These are phyloP conservation scores for Pharnaceum exiguum DNA, from an alignment of 148 eudicot genomes.

Conservation along the genomic window DNA sequence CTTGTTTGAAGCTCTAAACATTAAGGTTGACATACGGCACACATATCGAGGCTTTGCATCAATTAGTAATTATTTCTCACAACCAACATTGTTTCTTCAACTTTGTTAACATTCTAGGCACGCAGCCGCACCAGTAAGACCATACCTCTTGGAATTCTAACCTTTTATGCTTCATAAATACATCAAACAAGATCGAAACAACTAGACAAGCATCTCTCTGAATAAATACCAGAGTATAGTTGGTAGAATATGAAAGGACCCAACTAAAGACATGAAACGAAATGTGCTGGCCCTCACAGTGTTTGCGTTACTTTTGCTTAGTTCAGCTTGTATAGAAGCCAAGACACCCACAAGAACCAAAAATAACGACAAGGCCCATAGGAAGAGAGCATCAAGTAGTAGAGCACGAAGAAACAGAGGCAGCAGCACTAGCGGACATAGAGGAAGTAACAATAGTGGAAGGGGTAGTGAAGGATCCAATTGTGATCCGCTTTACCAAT, in stretches of 20 bases:
- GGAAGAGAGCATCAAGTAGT: conserved; percentile 13
- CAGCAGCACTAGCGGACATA: neutral
- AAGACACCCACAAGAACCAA: conserved; percentile 9
- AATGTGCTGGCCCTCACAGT: conserved; percentile 8
- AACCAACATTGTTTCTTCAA: neutral
- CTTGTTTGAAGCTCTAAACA: too few species aligned
- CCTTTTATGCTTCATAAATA: conserved; percentile 2
- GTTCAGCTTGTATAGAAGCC: conserved; percentile 20
- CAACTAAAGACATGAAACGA: conserved; percentile 17
- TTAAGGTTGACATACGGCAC: conserved; percentile 9
- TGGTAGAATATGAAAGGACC: neutral
- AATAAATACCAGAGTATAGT: too few species aligned
- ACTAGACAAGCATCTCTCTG: too few species aligned
- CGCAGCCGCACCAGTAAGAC: conserved; percentile 1
- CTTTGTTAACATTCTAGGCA: neutral
- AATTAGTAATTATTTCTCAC: conserved; percentile 6
- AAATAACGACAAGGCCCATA: neutral
- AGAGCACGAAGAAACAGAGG: conserved; percentile 10
- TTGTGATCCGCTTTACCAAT: conserved; percentile 30
- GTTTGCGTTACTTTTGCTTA: conserved; percentile 17
- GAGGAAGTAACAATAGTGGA: neutral
- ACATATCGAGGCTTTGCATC: conserved; percentile 6
- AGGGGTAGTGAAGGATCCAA: conserved; percentile 1
- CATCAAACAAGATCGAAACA: too few species aligned
- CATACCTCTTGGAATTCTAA: conserved; percentile 4